phyloP scores from a whole-genome alignment of 345 rosid species.

The Euphorbia pulcherrima region DNA sequence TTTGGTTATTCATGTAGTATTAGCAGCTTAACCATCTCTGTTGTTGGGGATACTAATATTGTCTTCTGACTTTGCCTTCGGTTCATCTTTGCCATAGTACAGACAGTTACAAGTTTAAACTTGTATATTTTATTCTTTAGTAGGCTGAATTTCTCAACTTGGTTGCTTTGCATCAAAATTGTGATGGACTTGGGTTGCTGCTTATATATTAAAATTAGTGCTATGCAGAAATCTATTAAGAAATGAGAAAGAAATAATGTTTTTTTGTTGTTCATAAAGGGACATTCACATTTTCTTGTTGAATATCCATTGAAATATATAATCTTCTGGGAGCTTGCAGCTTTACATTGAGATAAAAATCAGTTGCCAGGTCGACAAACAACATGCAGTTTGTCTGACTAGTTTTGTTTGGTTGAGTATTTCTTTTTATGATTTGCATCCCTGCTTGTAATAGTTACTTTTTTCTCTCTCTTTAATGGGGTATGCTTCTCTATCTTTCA shows the following conservation, averaged over 20 bases:
- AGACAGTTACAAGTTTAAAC: neutral
- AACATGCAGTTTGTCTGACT: neutral
- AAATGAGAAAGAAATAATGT: neutral
- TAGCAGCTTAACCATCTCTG: neutral
- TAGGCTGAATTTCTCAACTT: neutral
- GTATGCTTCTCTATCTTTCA: conserved; percentile 2
- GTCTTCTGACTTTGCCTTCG: neutral
- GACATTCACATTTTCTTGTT: neutral
- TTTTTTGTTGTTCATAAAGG: neutral
- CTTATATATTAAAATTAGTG: neutral
- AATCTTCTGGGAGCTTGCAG: neutral
- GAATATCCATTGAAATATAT: neutral
- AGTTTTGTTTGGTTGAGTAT: neutral
- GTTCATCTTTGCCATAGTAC: neutral
- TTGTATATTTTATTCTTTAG: neutral
- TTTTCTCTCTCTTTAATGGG: neutral
- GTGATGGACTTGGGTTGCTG: neutral
- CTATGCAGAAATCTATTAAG: neutral
- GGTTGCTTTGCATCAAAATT: neutral
- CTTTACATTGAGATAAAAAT: neutral
- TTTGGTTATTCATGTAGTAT: neutral
- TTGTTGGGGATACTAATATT: neutral
- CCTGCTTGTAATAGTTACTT: neutral
- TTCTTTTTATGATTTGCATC: neutral
- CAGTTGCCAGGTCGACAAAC: neutral